Evolutionary conservation across 805 yeast genomes (phyloP).

Genomic region (Saturnispora zaruensis): DNA sequence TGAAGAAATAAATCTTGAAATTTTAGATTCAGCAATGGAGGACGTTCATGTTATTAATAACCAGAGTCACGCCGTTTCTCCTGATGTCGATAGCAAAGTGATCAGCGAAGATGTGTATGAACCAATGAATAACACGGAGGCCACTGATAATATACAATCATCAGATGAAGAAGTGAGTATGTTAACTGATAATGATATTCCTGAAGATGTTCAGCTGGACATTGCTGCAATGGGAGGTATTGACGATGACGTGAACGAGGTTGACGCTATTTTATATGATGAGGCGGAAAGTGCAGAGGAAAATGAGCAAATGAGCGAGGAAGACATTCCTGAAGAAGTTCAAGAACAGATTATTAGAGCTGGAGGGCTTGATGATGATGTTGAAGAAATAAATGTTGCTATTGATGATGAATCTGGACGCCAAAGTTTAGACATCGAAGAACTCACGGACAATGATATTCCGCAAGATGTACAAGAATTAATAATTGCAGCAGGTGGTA

Average conservation of each 20-base stretch:
- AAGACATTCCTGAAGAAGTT: conserved; percentile 1
- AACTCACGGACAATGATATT: background rate
- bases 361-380: conserved; percentile 4
- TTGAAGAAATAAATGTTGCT: conserved; percentile 3
- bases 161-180: background rate
- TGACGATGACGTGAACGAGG: conserved; percentile 4
- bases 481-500: conserved; percentile 1
- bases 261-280: background rate
- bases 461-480: background rate
- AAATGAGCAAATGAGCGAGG: background rate
- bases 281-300: background rate
- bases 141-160: background rate
- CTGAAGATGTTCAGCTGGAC: conserved; percentile 2
- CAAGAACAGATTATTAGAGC: conserved; percentile 1
- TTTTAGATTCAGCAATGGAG: conserved; percentile 5
- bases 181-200: conserved; percentile 6
- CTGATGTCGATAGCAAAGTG: conserved; percentile 6
- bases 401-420: background rate
- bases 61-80: conserved; percentile 4
- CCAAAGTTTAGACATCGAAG: background rate
- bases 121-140: conserved; percentile 1
- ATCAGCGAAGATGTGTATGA: no score
- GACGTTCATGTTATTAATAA: conserved; percentile 7
- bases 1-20: conserved; percentile 12
- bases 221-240: background rate